Percentiles rank a stretch among this genome's conserved stretches.
Conservation (phyloP, 345 rosid species). For the Nephelium lappaceum region DNA sequence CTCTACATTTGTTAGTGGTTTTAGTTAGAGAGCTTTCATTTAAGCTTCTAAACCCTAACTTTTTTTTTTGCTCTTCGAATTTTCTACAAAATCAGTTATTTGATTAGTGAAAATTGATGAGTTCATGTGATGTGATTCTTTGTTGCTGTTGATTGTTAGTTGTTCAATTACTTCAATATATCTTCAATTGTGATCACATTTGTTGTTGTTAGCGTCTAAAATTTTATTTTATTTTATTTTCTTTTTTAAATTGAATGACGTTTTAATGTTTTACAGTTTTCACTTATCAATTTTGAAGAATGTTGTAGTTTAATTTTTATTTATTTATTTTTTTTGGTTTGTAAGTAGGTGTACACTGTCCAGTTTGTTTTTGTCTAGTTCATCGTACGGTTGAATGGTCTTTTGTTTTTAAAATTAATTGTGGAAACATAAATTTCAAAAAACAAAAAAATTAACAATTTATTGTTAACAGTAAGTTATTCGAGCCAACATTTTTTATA, state of each 20-base stretch:
- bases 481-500: not conserved
- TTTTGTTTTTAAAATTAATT: not conserved
- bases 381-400: not conserved
- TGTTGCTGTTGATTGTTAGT: conserved; percentile 15
- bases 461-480: not conserved
- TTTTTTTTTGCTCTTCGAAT: not conserved
- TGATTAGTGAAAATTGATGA: not conserved
- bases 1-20: too few species aligned
- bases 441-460: too few species aligned
- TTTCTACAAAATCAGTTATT: not conserved
- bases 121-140: conserved; percentile 9
- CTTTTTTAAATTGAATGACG: conserved; percentile 24
- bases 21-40: not conserved
- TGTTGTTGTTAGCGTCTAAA: not conserved
- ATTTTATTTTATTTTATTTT: too few species aligned
- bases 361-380: not conserved
- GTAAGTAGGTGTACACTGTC: not conserved
- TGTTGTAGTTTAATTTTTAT: not conserved
- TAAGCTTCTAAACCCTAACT: not conserved
- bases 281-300: conserved; percentile 2
- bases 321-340: not conserved
- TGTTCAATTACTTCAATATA: too few species aligned
- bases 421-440: not conserved
- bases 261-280: not conserved
- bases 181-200: not conserved